Evolutionary conservation across 192 early-diverging fungal species (phyloP), one percentile per base, ranked within the genome.

Genomic region (Rhizophagus prolifer): DNA sequence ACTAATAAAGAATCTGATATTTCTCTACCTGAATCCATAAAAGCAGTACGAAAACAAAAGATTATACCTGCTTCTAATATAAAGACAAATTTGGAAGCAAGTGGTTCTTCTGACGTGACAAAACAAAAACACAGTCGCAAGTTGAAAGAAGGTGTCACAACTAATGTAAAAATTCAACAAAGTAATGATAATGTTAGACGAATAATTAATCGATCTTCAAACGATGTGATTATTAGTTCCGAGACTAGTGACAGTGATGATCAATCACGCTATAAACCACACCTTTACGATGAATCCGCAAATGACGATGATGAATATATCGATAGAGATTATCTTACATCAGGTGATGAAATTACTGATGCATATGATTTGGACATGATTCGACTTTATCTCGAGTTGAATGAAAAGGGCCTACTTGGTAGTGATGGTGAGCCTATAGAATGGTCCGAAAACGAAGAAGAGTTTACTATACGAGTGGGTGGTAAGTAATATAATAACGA

Each of bases 351-450:
- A 23, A 64, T 64, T 28, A 31, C 62, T 28, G 62, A 64, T 64
- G 62, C 62, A 64, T 64, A 30, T 64, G 62, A 64, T 31, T 64
- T 64, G 30, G 62, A 64, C 3, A 64, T 64, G 62, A 64, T 64
- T 30, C 25, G 30, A 16, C 62, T 64, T 64, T 64, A 64, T 64
- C 26, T 64, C 3, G 30, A 26, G 14, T 30, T 64, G 26, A 26
- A 64, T 13, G 26, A 67, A 28, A 67, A 67, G 21, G 36, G 36
- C 19, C n/a, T n/a, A 67, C 7, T 67, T 8, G 36, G 30, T 67
- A 67, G 19, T 23, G 65, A 67, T 67, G 30, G 65, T 67, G 34
- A 67, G n/a, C 65, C 65, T 7, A 38, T 41, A 34, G 65, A 41
- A 21, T 67, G 31, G 34, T 54, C 50, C 4, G 65, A 36, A 23